Base-by-base conservation (phyloP, 352 stramenopile genomes). In the Phytophthora pisi region DNA sequence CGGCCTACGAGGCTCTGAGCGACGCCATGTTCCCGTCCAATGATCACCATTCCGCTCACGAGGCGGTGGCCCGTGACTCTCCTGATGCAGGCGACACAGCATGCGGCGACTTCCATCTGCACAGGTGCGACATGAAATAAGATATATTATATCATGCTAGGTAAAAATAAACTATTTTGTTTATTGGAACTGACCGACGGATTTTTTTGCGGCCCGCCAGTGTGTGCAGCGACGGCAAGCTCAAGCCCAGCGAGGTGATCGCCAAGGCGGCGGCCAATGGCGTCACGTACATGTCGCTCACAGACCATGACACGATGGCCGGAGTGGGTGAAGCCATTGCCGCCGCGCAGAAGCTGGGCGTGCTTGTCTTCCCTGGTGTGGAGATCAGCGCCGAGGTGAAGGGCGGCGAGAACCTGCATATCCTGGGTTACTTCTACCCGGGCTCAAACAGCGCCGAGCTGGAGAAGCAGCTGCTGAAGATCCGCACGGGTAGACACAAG, bases 311-410 rank as follows among this genome's bases (percentile, higher is more conserved):
- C 73, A 96, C 86, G 11, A 96, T 96, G 86, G 86, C 84, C 3
- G 88, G 88, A 34, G 86, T 94, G 34, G 45, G 66, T 26, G 88
- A 96, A 64, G 88, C 88, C 18, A 90, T 96, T 61, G 77, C 77
- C 23, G 64, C 78, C 7, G 88, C 86, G 5, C 77, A 86, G 52
- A 70, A 80, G 13, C 80, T 91, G 9, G 73, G 81, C 23, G 86
- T 96, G 28, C 71, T 96, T 7, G 88, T 94, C 18, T 70, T 96
- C 36, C 88, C 88, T 3, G 88, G 88, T 16, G 88, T 96, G 18
- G 88, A 96, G 66, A 96, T 96, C 72, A 94, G 86, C 50, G 88
- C 88, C 24, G 88, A 96, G 71, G 88, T 94, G 24, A 90, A 88
- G 45, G 86, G 86, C 16, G 85, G 81, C 10, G 88, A 96, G 68